Evolutionary conservation across 202 grass and related monocot genomes (phyloP).

Genomic region (Schoenoplectus triqueter): DNA sequence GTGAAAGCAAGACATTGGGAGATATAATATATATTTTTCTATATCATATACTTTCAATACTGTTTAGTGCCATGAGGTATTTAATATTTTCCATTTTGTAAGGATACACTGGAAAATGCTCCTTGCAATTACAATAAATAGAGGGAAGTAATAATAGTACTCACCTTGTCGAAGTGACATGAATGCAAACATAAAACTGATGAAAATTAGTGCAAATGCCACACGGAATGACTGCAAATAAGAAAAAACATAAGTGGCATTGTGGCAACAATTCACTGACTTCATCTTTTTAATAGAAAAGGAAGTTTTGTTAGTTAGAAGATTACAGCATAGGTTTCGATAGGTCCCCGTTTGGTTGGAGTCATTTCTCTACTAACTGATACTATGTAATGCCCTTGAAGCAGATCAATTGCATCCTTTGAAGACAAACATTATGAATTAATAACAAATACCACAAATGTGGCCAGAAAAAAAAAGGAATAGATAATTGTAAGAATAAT

Average conservation of each 20-base stretch:
- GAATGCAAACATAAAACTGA: constrained; percentile 73
- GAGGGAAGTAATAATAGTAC: constrained; percentile 21
- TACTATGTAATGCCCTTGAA: constrained; percentile 83
- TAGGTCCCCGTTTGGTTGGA: constrained; percentile 59
- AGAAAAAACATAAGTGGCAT: constrained; percentile 30
- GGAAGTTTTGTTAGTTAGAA: constrained; percentile 37
- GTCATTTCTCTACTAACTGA: constrained; percentile 77
- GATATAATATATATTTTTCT: too few species aligned
- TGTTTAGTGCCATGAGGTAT: neutral
- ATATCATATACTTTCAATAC: neutral
- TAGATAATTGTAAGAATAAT: constrained; percentile 39
- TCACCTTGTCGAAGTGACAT: constrained; percentile 89
- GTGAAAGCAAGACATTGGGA: too few species aligned
- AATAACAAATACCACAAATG: constrained; percentile 13
- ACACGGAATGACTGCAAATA: constrained; percentile 75
- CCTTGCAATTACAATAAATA: constrained; percentile 6
- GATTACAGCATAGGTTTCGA: constrained; percentile 77
- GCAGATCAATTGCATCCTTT: constrained; percentile 90
- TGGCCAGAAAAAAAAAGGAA: neutral
- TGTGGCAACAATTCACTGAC: neutral
- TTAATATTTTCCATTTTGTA: constrained; percentile 20
- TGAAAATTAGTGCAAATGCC: constrained; percentile 75
- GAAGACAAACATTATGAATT: constrained; percentile 14
- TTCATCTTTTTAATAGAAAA: constrained; percentile 24
- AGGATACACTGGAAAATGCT: neutral